Base-by-base conservation (phyloP, 169 alveolate genomes). In the Plasmodium cynomolgi region DNA sequence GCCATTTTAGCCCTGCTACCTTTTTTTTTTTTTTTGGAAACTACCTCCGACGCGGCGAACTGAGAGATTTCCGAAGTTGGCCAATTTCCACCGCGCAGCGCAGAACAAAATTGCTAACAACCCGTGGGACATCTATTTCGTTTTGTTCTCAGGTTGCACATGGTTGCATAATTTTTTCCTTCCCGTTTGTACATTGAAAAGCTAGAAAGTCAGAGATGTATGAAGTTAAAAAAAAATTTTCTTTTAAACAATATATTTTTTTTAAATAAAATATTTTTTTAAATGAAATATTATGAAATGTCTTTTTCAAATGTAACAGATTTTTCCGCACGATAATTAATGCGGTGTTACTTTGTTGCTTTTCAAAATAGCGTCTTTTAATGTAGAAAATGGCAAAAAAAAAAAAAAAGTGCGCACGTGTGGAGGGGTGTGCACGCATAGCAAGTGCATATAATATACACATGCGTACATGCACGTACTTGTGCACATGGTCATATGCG, bases 141-240 rank as follows among this genome's bases (percentile, higher is more conserved):
- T 77, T 77, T 37, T 77, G 29, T 77, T 33, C 50, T 77, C 3
- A 77, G 68, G 3, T 77, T 77, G 84, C 84, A 77, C 84, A 77
- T 37, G 15, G 58, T 77, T 77, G 84, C 84, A 77, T 77, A 77
- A 77, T 2, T 77, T 77, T 37, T 37, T 39, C 33, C 58, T 77
- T 23, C 34, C 26, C 26, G n/a, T 37, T 77, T 33, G 50, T 77
- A 23, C 34, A 31, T 77, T 68, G 37, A 68, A 68, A 7, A 77
- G 2, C 33, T 77, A 39, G 37, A 68, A 68, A 77, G 41, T 23
- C 50, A 77, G 84, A 39, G 39, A 77, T 37, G 58, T 77, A 13
- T 37, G 5, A 26, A 23, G 23, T 77, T 77, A 26, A 77, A 74
- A 74, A 74, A 74, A 74, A 31, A 31, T 3, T 37, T 77, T 77